A percentile compares a stretch with the other conserved stretches of the same genome.
phyloP scores from a whole-genome alignment of 352 stramenopile species.

The Blastocystis sp. region DNA sequence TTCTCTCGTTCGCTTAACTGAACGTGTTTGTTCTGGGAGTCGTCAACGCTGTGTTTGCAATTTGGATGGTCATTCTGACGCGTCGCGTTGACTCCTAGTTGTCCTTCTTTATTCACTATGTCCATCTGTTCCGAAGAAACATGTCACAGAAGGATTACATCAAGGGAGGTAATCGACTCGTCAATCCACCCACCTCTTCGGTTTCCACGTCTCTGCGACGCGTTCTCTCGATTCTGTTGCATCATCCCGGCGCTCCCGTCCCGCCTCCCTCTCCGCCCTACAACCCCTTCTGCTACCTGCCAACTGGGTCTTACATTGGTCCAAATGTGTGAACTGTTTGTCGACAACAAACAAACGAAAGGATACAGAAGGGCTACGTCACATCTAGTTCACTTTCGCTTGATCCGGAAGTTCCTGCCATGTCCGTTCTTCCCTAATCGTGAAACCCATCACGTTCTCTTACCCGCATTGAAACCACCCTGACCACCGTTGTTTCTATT shows the following conservation, averaged over 20 bases:
- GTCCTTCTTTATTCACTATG: constrained; percentile 10
- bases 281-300: constrained; percentile 33
- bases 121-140: constrained; percentile 6
- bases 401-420: not conserved
- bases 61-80: not conserved
- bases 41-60: not conserved
- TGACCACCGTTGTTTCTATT: no score
- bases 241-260: not conserved
- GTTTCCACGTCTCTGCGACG: not conserved
- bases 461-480: not conserved
- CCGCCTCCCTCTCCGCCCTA: not conserved
- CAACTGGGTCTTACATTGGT: not conserved
- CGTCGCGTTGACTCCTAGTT: not conserved
- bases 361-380: not conserved
- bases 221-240: not conserved
- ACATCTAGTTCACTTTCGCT: no score
- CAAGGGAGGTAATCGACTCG: not conserved
- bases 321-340: not conserved
- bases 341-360: not conserved
- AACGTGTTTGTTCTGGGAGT: not conserved
- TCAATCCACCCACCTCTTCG: not conserved
- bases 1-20: not conserved
- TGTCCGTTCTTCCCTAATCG: not conserved
- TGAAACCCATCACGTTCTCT: not conserved
- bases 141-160: constrained; percentile 41